These are phyloP conservation scores for Aplosporella prunicola DNA, from an alignment of 2,329 filamentous ascomycete species.

Conservation along the genomic window DNA sequence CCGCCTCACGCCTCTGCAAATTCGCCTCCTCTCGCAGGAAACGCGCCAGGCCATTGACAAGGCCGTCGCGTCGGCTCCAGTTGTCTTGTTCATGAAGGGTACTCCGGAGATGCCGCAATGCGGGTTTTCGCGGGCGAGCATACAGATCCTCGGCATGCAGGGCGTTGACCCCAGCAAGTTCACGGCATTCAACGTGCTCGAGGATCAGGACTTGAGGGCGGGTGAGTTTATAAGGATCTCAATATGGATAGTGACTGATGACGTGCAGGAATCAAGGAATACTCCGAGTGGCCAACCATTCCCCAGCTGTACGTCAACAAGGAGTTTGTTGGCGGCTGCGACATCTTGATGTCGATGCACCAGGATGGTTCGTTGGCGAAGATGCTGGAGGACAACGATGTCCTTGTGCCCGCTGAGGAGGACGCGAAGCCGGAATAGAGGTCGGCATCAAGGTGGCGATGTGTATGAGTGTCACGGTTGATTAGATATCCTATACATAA, in stretches of 20 bases:
- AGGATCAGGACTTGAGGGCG: constrained; percentile 76
- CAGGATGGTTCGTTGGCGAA: constrained; percentile 89
- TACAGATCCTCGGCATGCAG: constrained; percentile 90
- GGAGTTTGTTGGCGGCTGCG: constrained; percentile 95
- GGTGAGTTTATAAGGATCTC: constrained; percentile 40
- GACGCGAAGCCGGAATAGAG: constrained; percentile 10
- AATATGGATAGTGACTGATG: constrained; percentile 12
- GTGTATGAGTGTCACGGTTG: no score
- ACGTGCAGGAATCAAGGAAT: constrained; percentile 83
- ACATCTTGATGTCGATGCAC: constrained; percentile 95
- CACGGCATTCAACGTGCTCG: constrained; percentile 94
- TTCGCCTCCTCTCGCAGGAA: constrained; percentile 69
- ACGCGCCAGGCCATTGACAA: constrained; percentile 80
- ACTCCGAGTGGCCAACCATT: constrained; percentile 98
- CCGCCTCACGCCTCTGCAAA: constrained; percentile 36
- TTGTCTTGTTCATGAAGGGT: constrained; percentile 99
- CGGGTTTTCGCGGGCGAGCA: constrained; percentile 88
- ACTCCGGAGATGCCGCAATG: constrained; percentile 94
- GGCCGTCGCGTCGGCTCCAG: constrained; percentile 75
- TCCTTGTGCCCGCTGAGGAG: constrained; percentile 58
- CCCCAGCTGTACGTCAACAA: constrained; percentile 92
- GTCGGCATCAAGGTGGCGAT: no score
- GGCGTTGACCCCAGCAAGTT: constrained; percentile 94
- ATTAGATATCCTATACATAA: no score
- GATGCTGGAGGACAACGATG: constrained; percentile 81